phyloP scores from a whole-genome alignment of 2,329 filamentous ascomycete species.

The Aspergillus intermedius region DNA sequence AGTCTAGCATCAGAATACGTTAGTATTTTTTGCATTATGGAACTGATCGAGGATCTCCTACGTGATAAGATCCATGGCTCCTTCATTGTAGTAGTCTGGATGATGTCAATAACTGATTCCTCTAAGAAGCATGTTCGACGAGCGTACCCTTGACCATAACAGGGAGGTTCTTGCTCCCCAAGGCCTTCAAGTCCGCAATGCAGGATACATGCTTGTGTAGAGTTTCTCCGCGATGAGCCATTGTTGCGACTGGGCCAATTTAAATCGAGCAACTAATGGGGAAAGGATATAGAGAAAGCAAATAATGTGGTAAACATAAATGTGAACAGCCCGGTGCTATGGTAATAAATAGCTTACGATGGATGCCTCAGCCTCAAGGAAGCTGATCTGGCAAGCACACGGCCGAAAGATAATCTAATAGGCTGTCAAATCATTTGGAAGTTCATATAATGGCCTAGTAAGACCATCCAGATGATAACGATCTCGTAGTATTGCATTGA shows the following conservation, averaged over 20 bases:
- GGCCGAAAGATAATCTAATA: too few relatives aligned
- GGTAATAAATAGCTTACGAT: too few relatives aligned
- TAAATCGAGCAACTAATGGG: too few relatives aligned
- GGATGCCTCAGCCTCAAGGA: too few relatives aligned
- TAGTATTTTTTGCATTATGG: background rate
- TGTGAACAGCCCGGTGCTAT: too few relatives aligned
- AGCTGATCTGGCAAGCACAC: too few relatives aligned
- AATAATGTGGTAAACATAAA: too few relatives aligned
- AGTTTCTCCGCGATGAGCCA: constrained; percentile 27
- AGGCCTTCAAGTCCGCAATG: constrained; percentile 37
- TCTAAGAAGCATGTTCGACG: background rate
- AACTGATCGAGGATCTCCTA: constrained; percentile 7
- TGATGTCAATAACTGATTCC: background rate
- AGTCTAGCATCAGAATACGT: constrained; percentile 21
- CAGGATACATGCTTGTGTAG: constrained; percentile 24
- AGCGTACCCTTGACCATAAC: constrained; percentile 32
- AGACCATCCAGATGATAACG: background rate
- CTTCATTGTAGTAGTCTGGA: constrained; percentile 53
- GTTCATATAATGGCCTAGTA: background rate
- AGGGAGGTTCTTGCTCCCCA: constrained; percentile 34
- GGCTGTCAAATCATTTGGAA: background rate
- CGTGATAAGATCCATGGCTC: constrained; percentile 51
- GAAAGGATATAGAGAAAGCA: too few relatives aligned
- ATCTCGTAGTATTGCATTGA: too few relatives aligned
- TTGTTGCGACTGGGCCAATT: constrained; percentile 5